These are phyloP conservation scores for Suillus spraguei DNA, from an alignment of 768 basidiomycete species.

Conservation along the genomic window DNA sequence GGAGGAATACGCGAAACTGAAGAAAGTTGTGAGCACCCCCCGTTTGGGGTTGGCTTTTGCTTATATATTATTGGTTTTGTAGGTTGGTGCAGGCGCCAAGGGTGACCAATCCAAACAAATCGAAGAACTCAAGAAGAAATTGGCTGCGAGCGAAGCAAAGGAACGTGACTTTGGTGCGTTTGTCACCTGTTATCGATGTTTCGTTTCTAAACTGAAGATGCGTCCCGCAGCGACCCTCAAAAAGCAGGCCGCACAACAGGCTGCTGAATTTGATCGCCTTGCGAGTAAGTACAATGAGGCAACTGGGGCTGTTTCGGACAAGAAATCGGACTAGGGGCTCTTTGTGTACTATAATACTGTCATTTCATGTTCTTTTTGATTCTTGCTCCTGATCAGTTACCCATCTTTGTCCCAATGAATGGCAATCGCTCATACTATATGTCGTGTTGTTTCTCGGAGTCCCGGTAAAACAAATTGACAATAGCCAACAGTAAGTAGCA, in stretches of 20 bases:
- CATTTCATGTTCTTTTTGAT: neutral
- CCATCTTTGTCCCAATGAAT: neutral
- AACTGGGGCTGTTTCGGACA: conserved; percentile 61
- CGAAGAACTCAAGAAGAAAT: conserved; percentile 66
- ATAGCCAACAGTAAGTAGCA: too few relatives aligned
- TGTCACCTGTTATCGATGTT: neutral
- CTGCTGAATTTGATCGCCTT: conserved; percentile 79
- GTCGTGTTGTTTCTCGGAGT: too few relatives aligned
- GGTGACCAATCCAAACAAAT: conserved; percentile 44
- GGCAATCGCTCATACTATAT: too few relatives aligned
- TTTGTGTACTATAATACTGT: too few relatives aligned
- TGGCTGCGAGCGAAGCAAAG: conserved; percentile 59
- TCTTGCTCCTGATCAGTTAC: neutral
- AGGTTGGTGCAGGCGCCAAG: conserved; percentile 40
- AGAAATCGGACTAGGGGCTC: conserved; percentile 58
- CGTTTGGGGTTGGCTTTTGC: neutral
- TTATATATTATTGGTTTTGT: conserved; percentile 1
- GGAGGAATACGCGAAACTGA: conserved; percentile 84
- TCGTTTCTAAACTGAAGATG: neutral
- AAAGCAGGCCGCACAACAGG: conserved; percentile 80
- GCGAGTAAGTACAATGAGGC: conserved; percentile 75
- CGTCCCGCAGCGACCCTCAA: neutral
- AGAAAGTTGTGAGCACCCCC: conserved; percentile 48
- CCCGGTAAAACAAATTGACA: too few relatives aligned
- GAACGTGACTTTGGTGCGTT: conserved; percentile 66